Conservation (phyloP, 2,329 filamentous ascomycete species). For the Alternaria gaisen region DNA sequence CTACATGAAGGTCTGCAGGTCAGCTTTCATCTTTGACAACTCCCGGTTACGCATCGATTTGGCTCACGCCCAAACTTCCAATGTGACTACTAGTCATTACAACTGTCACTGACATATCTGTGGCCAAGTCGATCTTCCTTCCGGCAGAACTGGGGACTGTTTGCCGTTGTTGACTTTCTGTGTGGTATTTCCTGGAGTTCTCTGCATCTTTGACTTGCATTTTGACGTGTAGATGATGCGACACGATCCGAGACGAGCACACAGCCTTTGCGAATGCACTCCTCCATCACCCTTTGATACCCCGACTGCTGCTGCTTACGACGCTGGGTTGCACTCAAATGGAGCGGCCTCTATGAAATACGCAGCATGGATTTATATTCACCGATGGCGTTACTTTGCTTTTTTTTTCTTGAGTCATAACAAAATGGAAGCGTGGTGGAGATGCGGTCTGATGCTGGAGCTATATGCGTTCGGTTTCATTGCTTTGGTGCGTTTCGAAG, state of each 20-base stretch:
- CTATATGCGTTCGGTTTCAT: background rate
- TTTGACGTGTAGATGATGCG: background rate
- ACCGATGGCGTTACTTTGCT: background rate
- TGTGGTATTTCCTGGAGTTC: background rate
- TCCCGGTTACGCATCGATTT: conserved; percentile 23
- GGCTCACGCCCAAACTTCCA: conserved; percentile 11
- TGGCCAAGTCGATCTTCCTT: conserved; percentile 1
- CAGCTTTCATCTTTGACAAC: background rate
- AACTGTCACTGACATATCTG: conserved; percentile 8
- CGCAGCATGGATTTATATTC: background rate
- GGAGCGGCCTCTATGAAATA: background rate
- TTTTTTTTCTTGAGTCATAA: background rate
- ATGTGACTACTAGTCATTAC: conserved; percentile 15
- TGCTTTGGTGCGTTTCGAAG: background rate
- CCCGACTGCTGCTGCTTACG: background rate
- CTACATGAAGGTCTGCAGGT: background rate
- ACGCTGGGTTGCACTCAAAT: background rate
- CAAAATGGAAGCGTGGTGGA: background rate
- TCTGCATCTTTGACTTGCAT: background rate
- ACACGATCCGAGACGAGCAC: background rate
- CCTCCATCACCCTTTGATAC: background rate
- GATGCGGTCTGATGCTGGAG: background rate
- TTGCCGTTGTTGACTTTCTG: conserved; percentile 6
- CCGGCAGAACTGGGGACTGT: background rate
- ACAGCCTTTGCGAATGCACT: background rate